phyloP scores from a whole-genome alignment of 2,329 filamentous ascomycete species.

The Incumbomyces delicatus region DNA sequence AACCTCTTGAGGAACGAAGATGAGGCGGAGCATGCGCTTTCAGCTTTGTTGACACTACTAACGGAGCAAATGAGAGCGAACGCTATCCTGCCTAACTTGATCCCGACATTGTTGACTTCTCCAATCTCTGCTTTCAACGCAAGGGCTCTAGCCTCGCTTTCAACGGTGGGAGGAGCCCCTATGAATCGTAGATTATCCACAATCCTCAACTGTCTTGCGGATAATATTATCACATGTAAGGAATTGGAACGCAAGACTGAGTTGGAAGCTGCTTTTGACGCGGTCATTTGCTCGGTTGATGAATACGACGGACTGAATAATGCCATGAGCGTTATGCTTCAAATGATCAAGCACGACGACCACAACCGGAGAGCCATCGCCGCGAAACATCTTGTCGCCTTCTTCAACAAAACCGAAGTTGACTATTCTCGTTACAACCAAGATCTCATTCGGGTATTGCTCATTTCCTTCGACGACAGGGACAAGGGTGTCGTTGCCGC shows the following conservation, averaged over 20 bases:
- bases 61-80: constrained; percentile 91
- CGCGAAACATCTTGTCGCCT: constrained; percentile 69
- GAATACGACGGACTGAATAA: constrained; percentile 94
- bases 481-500: constrained; percentile 79
- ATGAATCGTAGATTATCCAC: constrained; percentile 85
- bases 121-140: constrained; percentile 94
- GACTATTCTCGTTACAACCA: constrained; percentile 96
- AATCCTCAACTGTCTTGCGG: constrained; percentile 89
- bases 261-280: constrained; percentile 72
- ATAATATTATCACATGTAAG: constrained; percentile 67
- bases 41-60: constrained; percentile 83
- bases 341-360: constrained; percentile 84
- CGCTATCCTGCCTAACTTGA: constrained; percentile 90
- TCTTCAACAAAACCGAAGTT: constrained; percentile 69
- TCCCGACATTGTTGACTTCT: constrained; percentile 80
- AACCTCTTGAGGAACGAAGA: constrained; percentile 77
- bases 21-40: constrained; percentile 82
- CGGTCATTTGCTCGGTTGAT: constrained; percentile 83
- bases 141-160: constrained; percentile 81
- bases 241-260: constrained; percentile 67
- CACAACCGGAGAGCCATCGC: constrained; percentile 72
- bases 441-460: constrained; percentile 79
- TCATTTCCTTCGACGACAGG: constrained; percentile 84
- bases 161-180: constrained; percentile 77
- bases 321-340: constrained; percentile 85